phyloP scores from a whole-genome alignment of 2,329 filamentous ascomycete genomes.

The Nannizziopsis barbatae region DNA sequence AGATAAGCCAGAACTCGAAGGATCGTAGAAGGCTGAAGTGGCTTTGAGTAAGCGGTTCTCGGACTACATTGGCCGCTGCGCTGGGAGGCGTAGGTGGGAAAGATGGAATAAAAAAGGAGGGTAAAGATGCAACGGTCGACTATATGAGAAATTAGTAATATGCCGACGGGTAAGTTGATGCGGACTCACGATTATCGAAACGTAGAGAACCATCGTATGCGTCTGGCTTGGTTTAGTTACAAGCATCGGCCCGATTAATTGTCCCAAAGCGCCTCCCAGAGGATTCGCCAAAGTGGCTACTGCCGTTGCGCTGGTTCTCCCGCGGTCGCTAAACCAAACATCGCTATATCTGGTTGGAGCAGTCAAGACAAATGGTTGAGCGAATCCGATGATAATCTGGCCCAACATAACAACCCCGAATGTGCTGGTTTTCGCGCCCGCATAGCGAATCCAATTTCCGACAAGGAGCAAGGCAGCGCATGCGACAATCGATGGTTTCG shows the following conservation, averaged over 20 bases:
- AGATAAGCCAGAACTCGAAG: constrained; percentile 66
- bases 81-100: constrained; percentile 66
- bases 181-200: constrained; percentile 64
- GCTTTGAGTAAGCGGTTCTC: constrained; percentile 43
- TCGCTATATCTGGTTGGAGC: constrained; percentile 87
- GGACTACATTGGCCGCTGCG: constrained; percentile 49
- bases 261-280: constrained; percentile 75
- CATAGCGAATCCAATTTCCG: constrained; percentile 89
- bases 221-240: constrained; percentile 53
- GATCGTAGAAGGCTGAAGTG: constrained; percentile 47
- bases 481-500: constrained; percentile 63
- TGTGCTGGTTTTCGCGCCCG: constrained; percentile 51
- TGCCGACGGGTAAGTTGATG: constrained; percentile 1
- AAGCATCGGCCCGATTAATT: constrained; percentile 74
- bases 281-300: constrained; percentile 78
- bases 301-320: constrained; percentile 78
- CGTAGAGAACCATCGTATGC: constrained; percentile 72
- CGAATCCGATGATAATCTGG: constrained; percentile 77
- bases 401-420: constrained; percentile 78
- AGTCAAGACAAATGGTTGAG: constrained; percentile 83
- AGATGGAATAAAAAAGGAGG: constrained; percentile 70
- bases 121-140: constrained; percentile 55
- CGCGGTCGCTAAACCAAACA: constrained; percentile 80
- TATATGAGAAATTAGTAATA: constrained; percentile 19
- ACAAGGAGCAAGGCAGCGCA: constrained; percentile 62